A percentile compares a stretch with the other conserved stretches of the same genome.
phyloP scores from a whole-genome alignment of 768 basidiomycete species.

The Amyloporia xantha region DNA sequence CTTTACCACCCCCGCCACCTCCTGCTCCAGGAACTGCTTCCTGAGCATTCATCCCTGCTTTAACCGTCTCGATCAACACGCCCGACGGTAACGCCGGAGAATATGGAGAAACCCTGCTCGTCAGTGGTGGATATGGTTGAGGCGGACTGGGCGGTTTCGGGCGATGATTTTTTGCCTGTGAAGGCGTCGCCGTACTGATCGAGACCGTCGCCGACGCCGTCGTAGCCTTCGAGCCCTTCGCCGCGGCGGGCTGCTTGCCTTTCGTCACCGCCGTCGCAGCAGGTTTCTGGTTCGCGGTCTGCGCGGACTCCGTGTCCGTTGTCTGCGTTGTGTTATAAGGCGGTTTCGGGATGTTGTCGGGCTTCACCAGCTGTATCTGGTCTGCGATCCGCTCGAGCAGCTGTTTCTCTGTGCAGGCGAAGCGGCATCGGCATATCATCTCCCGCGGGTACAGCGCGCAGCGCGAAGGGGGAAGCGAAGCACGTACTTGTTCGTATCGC shows the following conservation, averaged over 20 bases:
- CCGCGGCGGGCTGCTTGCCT: conserved; percentile 24
- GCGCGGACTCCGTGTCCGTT: conserved; percentile 19
- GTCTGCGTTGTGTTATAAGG: conserved; percentile 42
- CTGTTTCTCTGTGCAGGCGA: conserved; percentile 60
- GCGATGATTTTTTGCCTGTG: conserved; percentile 16
- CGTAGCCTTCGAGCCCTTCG: conserved; percentile 13
- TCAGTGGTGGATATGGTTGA: conserved; percentile 64
- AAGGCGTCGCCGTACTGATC: conserved; percentile 19
- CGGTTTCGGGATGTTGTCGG: conserved; percentile 59
- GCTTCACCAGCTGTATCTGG: conserved; percentile 67
- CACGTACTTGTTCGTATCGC: conserved; percentile 70
- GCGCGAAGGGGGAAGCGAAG: background rate
- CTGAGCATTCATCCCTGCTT: conserved; percentile 73
- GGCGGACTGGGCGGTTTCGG: conserved; percentile 63
- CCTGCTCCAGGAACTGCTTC: conserved; percentile 34
- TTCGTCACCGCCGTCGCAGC: conserved; percentile 13
- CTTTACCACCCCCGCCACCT: conserved; percentile 44
- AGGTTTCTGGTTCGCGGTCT: conserved; percentile 8
- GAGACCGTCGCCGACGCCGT: conserved; percentile 19
- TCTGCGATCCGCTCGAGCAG: conserved; percentile 68
- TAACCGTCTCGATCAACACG: conserved; percentile 75
- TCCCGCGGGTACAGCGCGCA: background rate
- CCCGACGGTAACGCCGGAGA: conserved; percentile 74
- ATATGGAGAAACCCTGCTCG: conserved; percentile 71
- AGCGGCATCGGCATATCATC: conserved; percentile 1